Base-by-base conservation (phyloP, 2,329 filamentous ascomycete species). In the Aspergillus vadensis region DNA sequence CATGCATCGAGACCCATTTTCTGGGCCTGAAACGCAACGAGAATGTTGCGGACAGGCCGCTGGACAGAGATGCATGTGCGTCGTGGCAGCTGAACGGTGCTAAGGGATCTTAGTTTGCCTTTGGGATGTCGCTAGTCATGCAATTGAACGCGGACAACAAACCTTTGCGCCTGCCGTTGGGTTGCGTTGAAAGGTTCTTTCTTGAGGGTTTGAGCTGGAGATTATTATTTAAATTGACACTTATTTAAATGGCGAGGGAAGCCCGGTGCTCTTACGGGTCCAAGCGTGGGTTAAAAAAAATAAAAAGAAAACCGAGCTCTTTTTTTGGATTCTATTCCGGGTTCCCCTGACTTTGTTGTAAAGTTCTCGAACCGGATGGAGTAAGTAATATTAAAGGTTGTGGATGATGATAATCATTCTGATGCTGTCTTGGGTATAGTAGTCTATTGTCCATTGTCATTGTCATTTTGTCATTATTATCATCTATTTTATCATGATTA, bases 191-290 rank as follows among this genome's bases (percentile, higher is more conserved):
- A n/a, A 44, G n/a, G 21, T 12, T 43, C 23, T 19, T 12, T 7
- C 5, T 23, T 44, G 1, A 44, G 19, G 32, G 10, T 14, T 36
- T 14, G 12, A 36, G 12, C 32, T 36, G 32, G 27, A 36, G 32
- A 36, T 30, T 30, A 32, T 32, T 49, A 27, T 49, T 49, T 6
- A 48, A n/a, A 36, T 27, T 21, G 23, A 41, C 19, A 23, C 32
- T 43, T 43, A 19, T 38, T 52, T 36, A 36, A 30, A 36, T 36
- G 32, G 32, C 4, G 0, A 36, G 38, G 38, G 27, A 17, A 55
- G 53, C 53, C 53, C 53, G 53, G 53, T 14, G 17, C 53, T 55
- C 41, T 12, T 19, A 47, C 25, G 53, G 53, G 53, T 23, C 53
- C 53, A 55, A 55, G 53, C 53, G 53, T 47, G 23, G 39, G 8